phyloP scores from a whole-genome alignment of 164 flowering plant genomes.

The Litsea cubeba region DNA sequence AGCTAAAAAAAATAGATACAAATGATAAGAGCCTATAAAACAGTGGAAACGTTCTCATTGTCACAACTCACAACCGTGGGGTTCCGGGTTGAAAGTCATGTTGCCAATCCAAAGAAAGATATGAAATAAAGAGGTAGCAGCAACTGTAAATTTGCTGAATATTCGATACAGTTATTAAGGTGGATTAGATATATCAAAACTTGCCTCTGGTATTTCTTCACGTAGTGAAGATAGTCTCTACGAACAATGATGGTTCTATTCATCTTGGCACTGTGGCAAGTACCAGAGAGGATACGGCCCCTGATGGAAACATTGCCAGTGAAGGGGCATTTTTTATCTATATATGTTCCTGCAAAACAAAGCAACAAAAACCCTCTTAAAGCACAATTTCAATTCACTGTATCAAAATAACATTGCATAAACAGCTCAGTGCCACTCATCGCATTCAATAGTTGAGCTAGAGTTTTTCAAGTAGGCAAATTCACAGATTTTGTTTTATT shows the following conservation, averaged over 20 bases:
- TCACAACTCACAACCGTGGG: no score
- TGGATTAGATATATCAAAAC: background rate
- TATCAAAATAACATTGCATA: background rate
- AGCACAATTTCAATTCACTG: background rate
- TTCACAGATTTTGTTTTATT: background rate
- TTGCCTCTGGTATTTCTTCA: conserved; percentile 40
- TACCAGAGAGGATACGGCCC: conserved; percentile 36
- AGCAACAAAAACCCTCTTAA: background rate
- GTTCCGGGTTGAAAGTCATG: background rate
- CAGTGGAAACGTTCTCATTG: no score
- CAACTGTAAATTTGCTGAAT: background rate
- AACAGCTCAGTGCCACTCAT: no score
- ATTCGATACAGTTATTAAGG: background rate
- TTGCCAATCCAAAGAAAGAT: background rate
- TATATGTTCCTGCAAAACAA: conserved; percentile 21
- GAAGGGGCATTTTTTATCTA: conserved; percentile 29
- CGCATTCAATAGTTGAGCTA: no score
- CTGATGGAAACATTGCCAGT: conserved; percentile 31
- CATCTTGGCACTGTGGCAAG: conserved; percentile 31
- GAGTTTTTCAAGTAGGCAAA: no score
- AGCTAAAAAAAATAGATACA: no score
- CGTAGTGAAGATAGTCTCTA: conserved; percentile 35
- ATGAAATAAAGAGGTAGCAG: background rate
- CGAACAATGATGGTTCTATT: conserved; percentile 38
- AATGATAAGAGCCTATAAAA: no score